These are phyloP conservation scores for Grosmannia huntii DNA, from an alignment of 2,329 filamentous ascomycete genomes.

Conservation along the genomic window DNA sequence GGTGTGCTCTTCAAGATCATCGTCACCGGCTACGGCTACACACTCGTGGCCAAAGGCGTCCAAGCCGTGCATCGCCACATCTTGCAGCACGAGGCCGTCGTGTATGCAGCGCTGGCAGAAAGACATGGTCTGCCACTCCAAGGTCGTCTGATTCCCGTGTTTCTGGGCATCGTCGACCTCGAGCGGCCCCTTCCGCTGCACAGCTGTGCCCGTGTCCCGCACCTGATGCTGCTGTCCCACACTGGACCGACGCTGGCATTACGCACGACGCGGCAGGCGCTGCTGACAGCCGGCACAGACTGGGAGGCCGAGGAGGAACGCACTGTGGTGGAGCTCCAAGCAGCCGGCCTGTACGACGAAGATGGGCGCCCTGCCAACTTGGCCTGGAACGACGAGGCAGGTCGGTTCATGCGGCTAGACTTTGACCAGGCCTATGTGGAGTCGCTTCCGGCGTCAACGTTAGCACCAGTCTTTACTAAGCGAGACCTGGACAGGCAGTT, in stretches of 20 bases:
- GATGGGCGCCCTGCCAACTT: neutral
- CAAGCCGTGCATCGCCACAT: neutral
- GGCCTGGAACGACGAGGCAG: slow-evolving; percentile 3
- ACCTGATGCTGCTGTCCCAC: slow-evolving; percentile 10
- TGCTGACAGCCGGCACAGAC: neutral
- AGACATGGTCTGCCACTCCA: neutral
- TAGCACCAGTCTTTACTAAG: too few relatives aligned
- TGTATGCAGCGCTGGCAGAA: slow-evolving; percentile 2
- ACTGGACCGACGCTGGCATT: neutral
- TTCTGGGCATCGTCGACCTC: slow-evolving; percentile 8
- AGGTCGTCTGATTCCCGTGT: slow-evolving; percentile 8
- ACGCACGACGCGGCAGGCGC: neutral
- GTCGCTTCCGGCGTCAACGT: too few relatives aligned
- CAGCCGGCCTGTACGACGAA: slow-evolving; percentile 1
- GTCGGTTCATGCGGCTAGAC: slow-evolving; percentile 5
- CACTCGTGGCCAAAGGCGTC: slow-evolving; percentile 9
- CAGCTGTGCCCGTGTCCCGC: neutral
- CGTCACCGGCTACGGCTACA: slow-evolving; percentile 9
- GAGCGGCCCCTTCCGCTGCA: neutral
- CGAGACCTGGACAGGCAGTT: too few relatives aligned
- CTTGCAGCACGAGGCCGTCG: neutral
- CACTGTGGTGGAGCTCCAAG: neutral
- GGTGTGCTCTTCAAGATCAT: slow-evolving; percentile 9
- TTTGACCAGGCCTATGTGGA: slow-evolving; percentile 1
- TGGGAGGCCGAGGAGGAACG: neutral